These are phyloP conservation scores for Leishmania arabica DNA, from an alignment of 208 protist species.

Conservation along the genomic window DNA sequence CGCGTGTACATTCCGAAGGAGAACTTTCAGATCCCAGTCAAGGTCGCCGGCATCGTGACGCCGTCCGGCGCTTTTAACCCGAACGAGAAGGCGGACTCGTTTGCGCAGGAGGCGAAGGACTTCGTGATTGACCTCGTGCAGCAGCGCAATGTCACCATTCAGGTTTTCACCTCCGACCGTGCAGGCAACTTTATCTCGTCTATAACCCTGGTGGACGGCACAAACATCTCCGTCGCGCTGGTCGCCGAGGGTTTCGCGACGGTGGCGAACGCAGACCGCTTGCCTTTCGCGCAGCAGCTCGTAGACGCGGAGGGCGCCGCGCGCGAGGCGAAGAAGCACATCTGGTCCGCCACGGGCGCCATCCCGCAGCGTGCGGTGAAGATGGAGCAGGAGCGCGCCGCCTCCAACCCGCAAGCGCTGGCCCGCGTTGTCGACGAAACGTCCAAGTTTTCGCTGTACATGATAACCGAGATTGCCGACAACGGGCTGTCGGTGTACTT, in stretches of 20 bases:
- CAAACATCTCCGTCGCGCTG: slow-evolving; percentile 71
- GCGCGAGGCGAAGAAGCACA: slow-evolving; percentile 51
- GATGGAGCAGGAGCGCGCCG: slow-evolving; percentile 58
- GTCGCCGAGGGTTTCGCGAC: slow-evolving; percentile 79
- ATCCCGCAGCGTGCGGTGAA: slow-evolving; percentile 73
- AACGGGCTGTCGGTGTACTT: slow-evolving; percentile 81
- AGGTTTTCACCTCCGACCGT: slow-evolving; percentile 83
- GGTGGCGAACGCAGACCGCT: slow-evolving; percentile 71
- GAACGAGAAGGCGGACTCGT: slow-evolving; percentile 51
- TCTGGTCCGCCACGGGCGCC: slow-evolving; percentile 54
- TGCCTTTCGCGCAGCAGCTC: slow-evolving; percentile 78
- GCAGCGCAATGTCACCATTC: slow-evolving; percentile 83
- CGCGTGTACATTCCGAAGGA: slow-evolving; percentile 89
- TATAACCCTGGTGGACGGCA: slow-evolving; percentile 66
- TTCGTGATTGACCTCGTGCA: slow-evolving; percentile 68
- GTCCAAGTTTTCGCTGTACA: slow-evolving; percentile 45
- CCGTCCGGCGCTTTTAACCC: slow-evolving; percentile 53
- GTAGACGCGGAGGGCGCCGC: slow-evolving; percentile 68
- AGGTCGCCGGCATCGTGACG: slow-evolving; percentile 83
- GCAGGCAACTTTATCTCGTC: slow-evolving; percentile 87
- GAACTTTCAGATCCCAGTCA: slow-evolving; percentile 87
- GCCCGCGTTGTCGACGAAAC: slow-evolving; percentile 48
- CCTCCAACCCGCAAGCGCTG: slow-evolving; percentile 34
- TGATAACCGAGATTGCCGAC: slow-evolving; percentile 70
- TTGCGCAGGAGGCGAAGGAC: slow-evolving; percentile 77